phyloP scores from a whole-genome alignment of 2,329 filamentous ascomycete species.

The Diaporthe citri region DNA sequence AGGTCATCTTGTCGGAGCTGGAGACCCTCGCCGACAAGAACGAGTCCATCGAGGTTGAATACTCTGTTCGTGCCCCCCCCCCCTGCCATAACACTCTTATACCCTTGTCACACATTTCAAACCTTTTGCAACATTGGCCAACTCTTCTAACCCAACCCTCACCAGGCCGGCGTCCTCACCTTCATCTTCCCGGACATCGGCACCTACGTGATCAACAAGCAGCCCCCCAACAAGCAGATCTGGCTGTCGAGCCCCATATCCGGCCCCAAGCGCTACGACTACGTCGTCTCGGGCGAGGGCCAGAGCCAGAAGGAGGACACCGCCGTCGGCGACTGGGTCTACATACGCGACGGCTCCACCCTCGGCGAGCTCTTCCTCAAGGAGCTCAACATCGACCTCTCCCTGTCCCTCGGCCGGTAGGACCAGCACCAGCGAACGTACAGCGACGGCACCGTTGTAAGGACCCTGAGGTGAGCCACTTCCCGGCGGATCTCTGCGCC shows the following conservation, averaged over 20 bases:
- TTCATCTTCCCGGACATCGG: slow-evolving; percentile 77
- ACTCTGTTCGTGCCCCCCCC: slow-evolving; percentile 72
- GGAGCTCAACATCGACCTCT: slow-evolving; percentile 79
- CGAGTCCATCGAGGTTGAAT: slow-evolving; percentile 89
- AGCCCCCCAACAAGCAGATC: slow-evolving; percentile 96
- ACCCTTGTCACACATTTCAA: slow-evolving; percentile 27
- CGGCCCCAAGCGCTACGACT: slow-evolving; percentile 95
- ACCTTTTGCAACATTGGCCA: background rate
- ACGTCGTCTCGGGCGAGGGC: slow-evolving; percentile 79
- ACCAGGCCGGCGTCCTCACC: slow-evolving; percentile 86
- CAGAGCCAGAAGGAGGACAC: slow-evolving; percentile 86
- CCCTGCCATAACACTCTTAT: background rate
- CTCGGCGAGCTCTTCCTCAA: slow-evolving; percentile 79
- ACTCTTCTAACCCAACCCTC: slow-evolving; percentile 37
- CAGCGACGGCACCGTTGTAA: background rate
- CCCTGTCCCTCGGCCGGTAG: slow-evolving; percentile 42
- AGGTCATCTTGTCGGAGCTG: slow-evolving; percentile 66
- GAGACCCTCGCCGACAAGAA: slow-evolving; percentile 81
- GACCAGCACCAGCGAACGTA: background rate
- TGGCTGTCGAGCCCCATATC: slow-evolving; percentile 94
- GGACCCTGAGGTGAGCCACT: background rate
- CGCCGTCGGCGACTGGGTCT: slow-evolving; percentile 84
- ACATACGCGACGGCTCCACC: slow-evolving; percentile 83
- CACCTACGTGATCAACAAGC: slow-evolving; percentile 97
- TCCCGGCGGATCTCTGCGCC: background rate